A percentile compares a stretch with the other conserved stretches of the same genome.
These are phyloP conservation scores for Stephania yunnanensis DNA, from an alignment of 164 flowering plant genomes.

Conservation along the genomic window DNA sequence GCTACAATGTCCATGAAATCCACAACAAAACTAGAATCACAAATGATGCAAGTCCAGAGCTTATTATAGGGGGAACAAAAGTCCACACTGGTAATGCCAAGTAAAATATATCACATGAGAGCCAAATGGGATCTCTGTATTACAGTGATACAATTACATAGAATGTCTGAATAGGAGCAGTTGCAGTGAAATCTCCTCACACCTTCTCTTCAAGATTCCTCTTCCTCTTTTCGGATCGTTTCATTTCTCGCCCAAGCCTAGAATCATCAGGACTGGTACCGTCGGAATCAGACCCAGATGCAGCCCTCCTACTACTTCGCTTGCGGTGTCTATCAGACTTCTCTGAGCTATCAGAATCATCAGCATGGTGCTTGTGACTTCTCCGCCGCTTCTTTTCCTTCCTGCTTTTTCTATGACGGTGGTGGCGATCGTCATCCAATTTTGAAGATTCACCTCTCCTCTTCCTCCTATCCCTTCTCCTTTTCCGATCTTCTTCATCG, in stretches of 20 bases:
- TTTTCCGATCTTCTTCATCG: slow-evolving; percentile 46
- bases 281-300: slow-evolving; percentile 46
- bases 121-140: too few species aligned
- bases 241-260: slow-evolving; percentile 52
- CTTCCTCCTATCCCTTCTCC: slow-evolving; percentile 50
- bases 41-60: too few species aligned
- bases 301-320: slow-evolving; percentile 47
- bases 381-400: slow-evolving; percentile 63
- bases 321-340: slow-evolving; percentile 36
- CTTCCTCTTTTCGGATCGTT: slow-evolving; percentile 56
- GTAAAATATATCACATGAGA: too few species aligned
- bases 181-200: not conserved
- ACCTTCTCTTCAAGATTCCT: slow-evolving; percentile 25
- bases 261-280: slow-evolving; percentile 49
- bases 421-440: slow-evolving; percentile 21
- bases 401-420: slow-evolving; percentile 31
- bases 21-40: too few species aligned
- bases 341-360: slow-evolving; percentile 49
- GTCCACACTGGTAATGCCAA: too few species aligned
- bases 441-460: slow-evolving; percentile 46
- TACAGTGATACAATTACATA: too few species aligned
- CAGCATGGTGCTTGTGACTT: slow-evolving; percentile 41
- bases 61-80: too few species aligned
- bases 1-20: too few species aligned
- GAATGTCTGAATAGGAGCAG: too few species aligned